Base-by-base conservation (phyloP, 2,329 filamentous ascomycete species). In the Teratosphaeria nubilosa region DNA sequence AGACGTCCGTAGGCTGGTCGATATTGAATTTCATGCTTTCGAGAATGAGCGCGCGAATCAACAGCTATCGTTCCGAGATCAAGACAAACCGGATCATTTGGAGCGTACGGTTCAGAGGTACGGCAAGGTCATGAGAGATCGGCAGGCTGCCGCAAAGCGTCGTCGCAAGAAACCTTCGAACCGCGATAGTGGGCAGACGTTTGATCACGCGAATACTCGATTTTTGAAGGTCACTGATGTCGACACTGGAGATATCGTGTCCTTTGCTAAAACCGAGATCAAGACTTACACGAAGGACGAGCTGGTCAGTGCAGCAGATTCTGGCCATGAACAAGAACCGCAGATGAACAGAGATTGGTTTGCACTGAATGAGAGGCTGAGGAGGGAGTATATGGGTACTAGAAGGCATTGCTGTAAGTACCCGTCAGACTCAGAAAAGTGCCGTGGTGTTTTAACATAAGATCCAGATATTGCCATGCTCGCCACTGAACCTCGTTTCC, bases 1-100 rank as follows among this genome's bases (percentile, higher is more conserved):
- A 16, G 69, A 70, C 59, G 63, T 67, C 45, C 63, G 60, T n/a
- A 62, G 63, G 31, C 64, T 71, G 16, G 68, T 70, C 9, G 70
- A 76, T 60, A 76, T 76, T 52, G 74, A 77, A 60, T 78, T 78
- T 61, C 70, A 74, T 54, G 69, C 69, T 16, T 71, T 70, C 53
- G 65, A 64, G 53, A 58, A 70, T 30, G 69, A 71, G 58, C 63
- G 64, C 27, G 67, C 64, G 27, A 70, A 70, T 54, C 69, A 71
- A 32, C 61, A 67, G 27, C 65, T 71, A 16, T 71, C 69, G 2
- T 71, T 66, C 59, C 62, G 69, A 37, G 66, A 70, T 48, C 58
- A 63, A 31, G 59, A 61, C 13, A 62, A 70, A 32, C 64, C 67
- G 2, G 60, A 59, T 31, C 68, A 71, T 51, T 63, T 66, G 55